Percentiles rank a stretch among this genome's conserved stretches.
These are phyloP conservation scores for Terfezia claveryi DNA, from an alignment of 495 filamentous ascomycete species.

Conservation along the genomic window DNA sequence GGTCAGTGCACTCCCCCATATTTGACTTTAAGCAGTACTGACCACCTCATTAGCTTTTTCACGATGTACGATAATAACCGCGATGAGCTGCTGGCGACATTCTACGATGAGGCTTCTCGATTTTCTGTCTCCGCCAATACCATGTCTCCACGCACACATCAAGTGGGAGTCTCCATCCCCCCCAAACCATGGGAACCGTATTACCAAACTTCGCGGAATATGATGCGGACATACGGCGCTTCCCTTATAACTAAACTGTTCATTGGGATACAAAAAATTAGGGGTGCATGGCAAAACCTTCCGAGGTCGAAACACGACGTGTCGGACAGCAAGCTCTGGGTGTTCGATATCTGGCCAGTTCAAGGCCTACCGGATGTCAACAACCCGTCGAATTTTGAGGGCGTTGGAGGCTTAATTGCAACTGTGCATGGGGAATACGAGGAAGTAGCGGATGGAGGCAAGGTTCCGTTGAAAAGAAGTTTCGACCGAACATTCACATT, in stretches of 20 bases:
- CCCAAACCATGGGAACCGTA: slow-evolving; percentile 44
- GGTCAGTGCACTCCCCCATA: slow-evolving; percentile 3
- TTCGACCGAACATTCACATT: slow-evolving; percentile 75
- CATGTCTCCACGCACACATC: slow-evolving; percentile 31
- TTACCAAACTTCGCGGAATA: slow-evolving; percentile 60
- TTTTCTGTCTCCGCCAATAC: slow-evolving; percentile 60
- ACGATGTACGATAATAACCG: slow-evolving; percentile 53
- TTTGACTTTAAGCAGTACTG: not conserved
- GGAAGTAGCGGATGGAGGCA: slow-evolving; percentile 33
- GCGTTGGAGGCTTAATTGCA: slow-evolving; percentile 58
- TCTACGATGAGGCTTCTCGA: slow-evolving; percentile 57
- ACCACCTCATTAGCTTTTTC: slow-evolving; percentile 32
- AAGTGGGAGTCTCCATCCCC: slow-evolving; percentile 20
- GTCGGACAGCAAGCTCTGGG: slow-evolving; percentile 39
- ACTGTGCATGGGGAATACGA: slow-evolving; percentile 67
- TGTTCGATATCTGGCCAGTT: slow-evolving; percentile 61
- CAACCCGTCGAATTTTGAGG: slow-evolving; percentile 33
- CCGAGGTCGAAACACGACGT: slow-evolving; percentile 59
- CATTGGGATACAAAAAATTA: slow-evolving; percentile 42
- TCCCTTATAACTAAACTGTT: slow-evolving; percentile 41
- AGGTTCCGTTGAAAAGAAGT: slow-evolving; percentile 33
- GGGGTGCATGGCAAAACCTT: slow-evolving; percentile 41
- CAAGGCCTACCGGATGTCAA: slow-evolving; percentile 47
- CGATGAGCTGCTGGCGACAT: slow-evolving; percentile 32
- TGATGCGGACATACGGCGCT: slow-evolving; percentile 16